Conservation (phyloP, 108 stramenopile genomes). For the Nitzschia inconspicua region DNA sequence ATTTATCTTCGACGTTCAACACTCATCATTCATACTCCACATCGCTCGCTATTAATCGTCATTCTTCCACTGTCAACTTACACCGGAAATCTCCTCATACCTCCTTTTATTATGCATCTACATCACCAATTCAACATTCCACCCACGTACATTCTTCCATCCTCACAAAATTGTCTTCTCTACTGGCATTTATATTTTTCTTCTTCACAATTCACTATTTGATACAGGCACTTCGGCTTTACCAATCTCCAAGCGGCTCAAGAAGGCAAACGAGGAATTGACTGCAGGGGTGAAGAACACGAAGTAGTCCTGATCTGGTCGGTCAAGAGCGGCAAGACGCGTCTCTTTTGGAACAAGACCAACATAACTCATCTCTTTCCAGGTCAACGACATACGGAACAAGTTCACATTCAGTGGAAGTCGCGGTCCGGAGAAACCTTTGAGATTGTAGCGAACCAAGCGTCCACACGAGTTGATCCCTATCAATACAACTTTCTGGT, state of each 20-base stretch:
- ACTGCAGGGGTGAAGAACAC: slow-evolving; percentile 42
- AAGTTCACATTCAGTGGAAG: slow-evolving; percentile 33
- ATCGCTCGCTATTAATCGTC: too few relatives aligned
- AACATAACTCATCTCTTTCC: slow-evolving; percentile 24
- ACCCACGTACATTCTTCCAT: too few relatives aligned
- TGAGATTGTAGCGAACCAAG: slow-evolving; percentile 23
- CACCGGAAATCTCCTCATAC: too few relatives aligned
- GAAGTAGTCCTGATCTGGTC: slow-evolving; percentile 51
- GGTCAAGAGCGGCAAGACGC: slow-evolving; percentile 35
- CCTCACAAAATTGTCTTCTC: neutral
- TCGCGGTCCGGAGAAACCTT: slow-evolving; percentile 17
- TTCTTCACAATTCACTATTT: neutral
- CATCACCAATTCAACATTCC: too few relatives aligned
- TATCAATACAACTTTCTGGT: slow-evolving; percentile 63
- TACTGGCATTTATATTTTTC: neutral
- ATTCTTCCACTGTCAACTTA: too few relatives aligned
- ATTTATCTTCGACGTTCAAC: too few relatives aligned
- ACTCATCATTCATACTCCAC: too few relatives aligned
- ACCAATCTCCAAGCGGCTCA: slow-evolving; percentile 9
- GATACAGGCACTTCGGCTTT: slow-evolving; percentile 32
- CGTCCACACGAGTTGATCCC: neutral
- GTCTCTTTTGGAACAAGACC: slow-evolving; percentile 34
- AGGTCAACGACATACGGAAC: neutral
- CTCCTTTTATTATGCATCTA: too few relatives aligned
- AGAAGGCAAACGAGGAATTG: slow-evolving; percentile 15